A percentile compares a stretch with the other conserved stretches of the same genome.
Conservation (phyloP, 257 asterid species). For the Osmanthus fragrans region DNA sequence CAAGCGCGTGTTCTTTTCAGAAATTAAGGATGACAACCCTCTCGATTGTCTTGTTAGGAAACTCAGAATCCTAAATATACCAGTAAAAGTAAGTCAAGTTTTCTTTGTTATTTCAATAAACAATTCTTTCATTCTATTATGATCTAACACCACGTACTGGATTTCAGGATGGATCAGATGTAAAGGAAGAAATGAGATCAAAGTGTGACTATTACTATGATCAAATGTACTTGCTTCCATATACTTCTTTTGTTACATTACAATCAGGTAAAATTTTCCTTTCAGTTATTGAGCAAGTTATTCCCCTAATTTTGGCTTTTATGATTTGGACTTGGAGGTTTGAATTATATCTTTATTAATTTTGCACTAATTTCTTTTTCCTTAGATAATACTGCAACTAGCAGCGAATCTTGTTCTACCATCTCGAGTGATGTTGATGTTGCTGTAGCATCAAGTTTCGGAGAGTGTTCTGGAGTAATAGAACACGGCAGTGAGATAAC, state of each 20-base stretch:
- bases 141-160: neutral
- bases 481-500: constrained; percentile 39
- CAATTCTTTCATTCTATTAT: neutral
- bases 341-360: neutral
- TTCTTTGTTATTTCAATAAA: neutral
- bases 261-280: constrained; percentile 40
- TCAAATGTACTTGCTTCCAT: constrained; percentile 63
- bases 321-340: neutral
- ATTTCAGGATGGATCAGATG: constrained; percentile 35
- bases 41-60: constrained; percentile 57
- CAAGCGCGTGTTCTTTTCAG: constrained; percentile 65
- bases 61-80: constrained; percentile 34
- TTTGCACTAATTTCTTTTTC: neutral
- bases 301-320: neutral
- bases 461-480: too few relatives aligned
- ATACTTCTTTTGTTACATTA: constrained; percentile 51
- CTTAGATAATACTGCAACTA: constrained; percentile 39
- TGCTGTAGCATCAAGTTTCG: neutral
- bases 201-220: constrained; percentile 57
- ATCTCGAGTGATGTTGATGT: constrained; percentile 52
- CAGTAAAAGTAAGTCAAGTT: constrained; percentile 31
- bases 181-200: constrained; percentile 19
- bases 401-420: constrained; percentile 57
- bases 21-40: constrained; percentile 65
- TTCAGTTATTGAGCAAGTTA: neutral